Percentiles rank a stretch among this genome's conserved stretches.
phyloP scores from a whole-genome alignment of 306 rosid genomes.

The Fragaria vesca region DNA sequence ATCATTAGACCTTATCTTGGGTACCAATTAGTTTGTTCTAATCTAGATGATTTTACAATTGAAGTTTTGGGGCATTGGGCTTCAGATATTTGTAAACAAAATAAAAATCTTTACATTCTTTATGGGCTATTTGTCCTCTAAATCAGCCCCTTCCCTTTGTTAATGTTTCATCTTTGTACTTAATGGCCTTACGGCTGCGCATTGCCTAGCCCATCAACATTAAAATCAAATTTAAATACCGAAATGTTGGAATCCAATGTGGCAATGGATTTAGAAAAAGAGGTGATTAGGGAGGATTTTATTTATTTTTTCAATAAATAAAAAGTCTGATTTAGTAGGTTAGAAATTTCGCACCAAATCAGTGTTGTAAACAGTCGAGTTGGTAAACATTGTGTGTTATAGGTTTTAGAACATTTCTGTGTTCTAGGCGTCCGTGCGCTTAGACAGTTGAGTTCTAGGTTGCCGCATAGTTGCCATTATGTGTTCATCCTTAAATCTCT shows the following conservation, averaged over 20 bases:
- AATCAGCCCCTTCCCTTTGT: neutral
- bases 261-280: too few species aligned
- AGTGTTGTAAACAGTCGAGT: too few species aligned
- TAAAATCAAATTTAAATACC: neutral
- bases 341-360: neutral
- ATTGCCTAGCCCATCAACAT: neutral
- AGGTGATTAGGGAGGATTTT: too few species aligned
- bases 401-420: too few species aligned
- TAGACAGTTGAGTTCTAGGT: too few species aligned
- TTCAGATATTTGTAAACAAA: neutral
- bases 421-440: too few species aligned
- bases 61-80: neutral
- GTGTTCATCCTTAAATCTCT: too few species aligned
- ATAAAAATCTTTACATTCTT: neutral
- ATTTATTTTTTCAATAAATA: too few species aligned
- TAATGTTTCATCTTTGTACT: too few species aligned
- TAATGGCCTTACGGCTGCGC: neutral
- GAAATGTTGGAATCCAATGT: neutral
- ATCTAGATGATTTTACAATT: neutral
- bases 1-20: neutral
- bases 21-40: neutral
- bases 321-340: too few species aligned
- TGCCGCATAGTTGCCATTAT: too few species aligned
- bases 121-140: neutral
- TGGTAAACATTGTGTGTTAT: too few species aligned